Base-by-base conservation (phyloP, 1,139 yeast species). In the Pichia sp. region DNA sequence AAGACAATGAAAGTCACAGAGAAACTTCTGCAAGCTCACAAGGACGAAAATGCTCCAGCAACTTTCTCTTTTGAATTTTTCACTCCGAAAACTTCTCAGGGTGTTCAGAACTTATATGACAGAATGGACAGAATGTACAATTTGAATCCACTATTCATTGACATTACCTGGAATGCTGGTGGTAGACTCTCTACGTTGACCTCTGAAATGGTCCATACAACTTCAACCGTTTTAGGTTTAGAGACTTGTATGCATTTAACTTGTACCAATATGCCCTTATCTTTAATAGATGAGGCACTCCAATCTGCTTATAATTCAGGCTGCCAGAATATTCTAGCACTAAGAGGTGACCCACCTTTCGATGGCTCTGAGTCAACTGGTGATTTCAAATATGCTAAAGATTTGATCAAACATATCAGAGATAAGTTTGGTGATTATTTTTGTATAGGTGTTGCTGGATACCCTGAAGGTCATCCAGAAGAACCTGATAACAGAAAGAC, bases 191-290 rank as follows among this genome's bases (percentile, higher is more conserved):
- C 94, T 6, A 76, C 77, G 39, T 67, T 85, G 53, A 84, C 96
- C 34, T 82, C 85, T 42, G 97, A 89, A 54, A 83, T 91, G 77
- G 95, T 91, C 5, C 76, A 86, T 52, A 88, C 95, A 2, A 78
- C 96, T 0, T 96, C 89, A 55, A 80, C 91, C 3, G 86, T 88
- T n/a, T 70, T 88, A 45, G 97, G 97, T 8, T 69, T 91, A 49
- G 97, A 91, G 57, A 91, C 98, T 0, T 93, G 98, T 61, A 89
- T 91, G 96, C 98, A 91, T 61, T 71, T 91, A 62, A 91, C 98
- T 2, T 91, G 98, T 60, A 89, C 97, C 24, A 91, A 91, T 54
- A 91, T 91, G 98, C 79, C 89, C 35, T 69, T 79, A 28, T 77
- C 75, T 39, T 69, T 83, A 52, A 84, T 91, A 50, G 96, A 88